Evolutionary conservation across 1,284 basidiomycete genomes (phyloP), one percentile per base, ranked within the genome.

Genomic region (Pyrrhoderma lamaoense): DNA sequence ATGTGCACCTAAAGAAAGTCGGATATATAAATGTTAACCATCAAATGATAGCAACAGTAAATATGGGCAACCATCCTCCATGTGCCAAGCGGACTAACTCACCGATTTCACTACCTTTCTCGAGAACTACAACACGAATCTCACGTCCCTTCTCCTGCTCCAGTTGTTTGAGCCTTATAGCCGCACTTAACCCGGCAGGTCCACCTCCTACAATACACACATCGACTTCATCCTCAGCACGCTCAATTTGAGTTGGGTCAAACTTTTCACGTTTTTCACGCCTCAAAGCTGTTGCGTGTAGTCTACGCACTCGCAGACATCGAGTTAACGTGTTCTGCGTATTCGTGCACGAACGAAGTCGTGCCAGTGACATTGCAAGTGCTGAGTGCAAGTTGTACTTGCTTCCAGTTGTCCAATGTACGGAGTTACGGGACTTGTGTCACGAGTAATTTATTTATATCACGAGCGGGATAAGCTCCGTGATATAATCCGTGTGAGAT

Each of bases 171-270:
- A 99, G 74, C 31, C 90, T 79, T 61, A 99, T 99, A 3, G 95
- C 96, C n/a, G 95, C 94, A 61, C 85, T 88, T 54, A 99, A 77
- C 31, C 96, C 95, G 0, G 95, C 93, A 2, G 95, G 95, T 1
- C 95, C 96, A 13, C 80, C 94, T 21, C 95, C 95, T 57, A 98
- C 93, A 61, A 99, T 97, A 66, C 93, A 93, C 34, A 98, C 93
- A 61, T 99, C 95, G 45, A 93, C 93, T 57, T 94, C 84, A 62
- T 95, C 93, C 51, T 83, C 78, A 21, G 80, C 80, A 9, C 93
- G 79, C 59, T 94, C 88, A 23, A 92, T 74, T 42, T 61, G 64
- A 27, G 59, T 61, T 3, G 74, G 72, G 56, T 79, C 71, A 61
- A 79, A 78, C 7, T 58, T 59, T 38, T 73, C 71, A 48, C 75